These are phyloP conservation scores for Penicillium expansum DNA, from an alignment of 2,329 filamentous ascomycete genomes.

Conservation along the genomic window DNA sequence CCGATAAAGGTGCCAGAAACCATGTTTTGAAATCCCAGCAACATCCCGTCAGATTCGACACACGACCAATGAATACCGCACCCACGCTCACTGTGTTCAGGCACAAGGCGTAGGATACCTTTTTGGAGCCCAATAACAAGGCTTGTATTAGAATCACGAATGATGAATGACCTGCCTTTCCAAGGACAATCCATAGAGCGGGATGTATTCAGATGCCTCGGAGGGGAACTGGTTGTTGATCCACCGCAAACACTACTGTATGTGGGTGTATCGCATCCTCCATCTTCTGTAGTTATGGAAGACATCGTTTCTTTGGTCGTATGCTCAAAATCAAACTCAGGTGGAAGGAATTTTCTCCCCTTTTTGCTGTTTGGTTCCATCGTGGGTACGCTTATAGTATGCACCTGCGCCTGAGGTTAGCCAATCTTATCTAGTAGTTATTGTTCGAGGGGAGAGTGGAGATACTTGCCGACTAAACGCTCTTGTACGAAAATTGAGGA, in stretches of 20 bases:
- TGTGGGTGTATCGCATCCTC: not conserved
- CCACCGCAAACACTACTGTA: not conserved
- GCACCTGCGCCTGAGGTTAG: not conserved
- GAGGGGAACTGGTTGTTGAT: not conserved
- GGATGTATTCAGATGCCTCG: fast-evolving
- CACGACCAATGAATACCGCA: not conserved
- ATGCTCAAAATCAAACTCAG: too few species aligned
- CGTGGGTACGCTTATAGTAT: not conserved
- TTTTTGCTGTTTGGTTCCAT: not conserved
- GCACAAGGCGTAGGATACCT: not conserved
- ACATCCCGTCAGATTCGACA: not conserved
- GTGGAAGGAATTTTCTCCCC: too few species aligned
- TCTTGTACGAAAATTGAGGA: not conserved
- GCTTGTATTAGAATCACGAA: not conserved
- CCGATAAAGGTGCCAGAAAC: not conserved
- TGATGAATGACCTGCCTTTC: not conserved
- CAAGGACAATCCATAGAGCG: not conserved
- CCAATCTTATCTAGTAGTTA: not conserved
- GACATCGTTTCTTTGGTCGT: not conserved
- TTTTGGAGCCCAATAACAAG: not conserved
- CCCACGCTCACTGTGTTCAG: not conserved
- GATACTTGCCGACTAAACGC: not conserved
- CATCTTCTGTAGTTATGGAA: not conserved
- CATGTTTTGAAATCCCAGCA: not conserved
- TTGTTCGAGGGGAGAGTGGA: not conserved